Evolutionary conservation across 148 eudicot species (phyloP).

Genomic region (Limonium bicolor): DNA sequence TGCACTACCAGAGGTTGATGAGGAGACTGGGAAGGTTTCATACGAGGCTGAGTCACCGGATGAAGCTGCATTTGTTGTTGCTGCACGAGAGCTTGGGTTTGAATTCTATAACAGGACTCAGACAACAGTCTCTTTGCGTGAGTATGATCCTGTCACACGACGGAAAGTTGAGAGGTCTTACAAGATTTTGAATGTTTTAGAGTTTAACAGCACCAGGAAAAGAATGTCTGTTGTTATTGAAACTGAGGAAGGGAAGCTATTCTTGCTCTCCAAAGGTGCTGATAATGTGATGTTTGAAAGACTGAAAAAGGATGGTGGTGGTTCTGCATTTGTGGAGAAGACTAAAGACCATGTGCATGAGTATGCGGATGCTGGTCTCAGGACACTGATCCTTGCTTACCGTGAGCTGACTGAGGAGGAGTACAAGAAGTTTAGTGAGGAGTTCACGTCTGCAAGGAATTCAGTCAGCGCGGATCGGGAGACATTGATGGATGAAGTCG

Average conservation of each 20-base stretch:
- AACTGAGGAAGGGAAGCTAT: slow-evolving; percentile 46
- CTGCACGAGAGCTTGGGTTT: slow-evolving; percentile 83
- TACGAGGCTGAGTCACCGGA: slow-evolving; percentile 98
- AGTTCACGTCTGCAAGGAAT: neutral
- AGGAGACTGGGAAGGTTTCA: slow-evolving; percentile 42
- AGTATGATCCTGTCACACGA: slow-evolving; percentile 47
- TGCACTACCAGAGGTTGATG: slow-evolving; percentile 79
- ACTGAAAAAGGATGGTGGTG: slow-evolving; percentile 40
- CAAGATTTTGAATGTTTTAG: slow-evolving; percentile 45
- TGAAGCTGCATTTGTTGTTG: slow-evolving; percentile 90
- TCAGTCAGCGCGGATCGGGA: neutral
- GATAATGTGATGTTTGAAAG: slow-evolving; percentile 91
- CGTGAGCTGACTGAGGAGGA: slow-evolving; percentile 2
- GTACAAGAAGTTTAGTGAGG: neutral
- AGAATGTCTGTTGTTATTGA: slow-evolving; percentile 74
- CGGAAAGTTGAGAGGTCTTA: slow-evolving; percentile 60
- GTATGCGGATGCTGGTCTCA: slow-evolving; percentile 40
- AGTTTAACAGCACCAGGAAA: slow-evolving; percentile 75
- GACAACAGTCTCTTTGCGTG: slow-evolving; percentile 43
- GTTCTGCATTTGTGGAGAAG: slow-evolving; percentile 54
- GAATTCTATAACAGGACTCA: slow-evolving; percentile 71
- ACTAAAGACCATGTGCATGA: slow-evolving; percentile 70
- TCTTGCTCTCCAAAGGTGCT: slow-evolving; percentile 78
- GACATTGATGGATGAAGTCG: neutral
- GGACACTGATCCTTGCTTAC: slow-evolving; percentile 4